Conservation (phyloP, 2,329 filamentous ascomycete genomes). For the Huntiella bhutanensis region DNA sequence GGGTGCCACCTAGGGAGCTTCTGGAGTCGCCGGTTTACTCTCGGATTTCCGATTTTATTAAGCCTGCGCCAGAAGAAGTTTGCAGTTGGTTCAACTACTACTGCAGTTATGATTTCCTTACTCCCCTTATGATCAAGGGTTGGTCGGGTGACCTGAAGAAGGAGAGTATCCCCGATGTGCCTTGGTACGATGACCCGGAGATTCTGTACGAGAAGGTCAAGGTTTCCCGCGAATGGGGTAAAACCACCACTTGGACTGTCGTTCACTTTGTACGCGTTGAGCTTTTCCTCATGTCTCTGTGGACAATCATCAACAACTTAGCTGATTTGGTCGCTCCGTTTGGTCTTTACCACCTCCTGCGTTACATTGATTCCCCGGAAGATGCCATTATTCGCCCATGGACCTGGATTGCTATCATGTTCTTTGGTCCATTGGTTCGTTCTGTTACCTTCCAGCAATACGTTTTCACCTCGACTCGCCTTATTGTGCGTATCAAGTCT, state of each 20-base stretch:
- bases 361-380: conserved; percentile 26
- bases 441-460: conserved; percentile 37
- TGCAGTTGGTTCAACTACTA: conserved; percentile 35
- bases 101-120: conserved; percentile 32
- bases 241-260: conserved; percentile 27
- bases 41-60: conserved; percentile 1
- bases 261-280: conserved; percentile 25
- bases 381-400: conserved; percentile 27
- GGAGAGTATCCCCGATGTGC: conserved; percentile 28
- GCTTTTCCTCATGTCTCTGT: conserved; percentile 27
- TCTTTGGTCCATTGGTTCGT: conserved; percentile 25
- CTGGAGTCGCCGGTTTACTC: conserved; percentile 7
- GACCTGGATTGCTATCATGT: conserved; percentile 35
- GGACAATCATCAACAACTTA: conserved; percentile 20
- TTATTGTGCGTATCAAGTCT: conserved; percentile 34
- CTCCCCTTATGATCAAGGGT: conserved; percentile 29
- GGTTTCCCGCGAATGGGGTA: conserved; percentile 23
- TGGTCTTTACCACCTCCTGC: conserved; percentile 31
- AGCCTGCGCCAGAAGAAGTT: conserved; percentile 31
- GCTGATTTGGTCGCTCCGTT: conserved; percentile 33
- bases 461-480: conserved; percentile 32
- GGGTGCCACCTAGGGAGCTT: conserved; percentile 24
- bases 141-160: conserved; percentile 25
- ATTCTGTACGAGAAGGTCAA: conserved; percentile 27
- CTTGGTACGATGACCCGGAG: conserved; percentile 36